Evolutionary conservation across 2,329 filamentous ascomycete species (phyloP), one percentile per base, ranked within the genome.

Genomic region (Fonsecaea monophora): DNA sequence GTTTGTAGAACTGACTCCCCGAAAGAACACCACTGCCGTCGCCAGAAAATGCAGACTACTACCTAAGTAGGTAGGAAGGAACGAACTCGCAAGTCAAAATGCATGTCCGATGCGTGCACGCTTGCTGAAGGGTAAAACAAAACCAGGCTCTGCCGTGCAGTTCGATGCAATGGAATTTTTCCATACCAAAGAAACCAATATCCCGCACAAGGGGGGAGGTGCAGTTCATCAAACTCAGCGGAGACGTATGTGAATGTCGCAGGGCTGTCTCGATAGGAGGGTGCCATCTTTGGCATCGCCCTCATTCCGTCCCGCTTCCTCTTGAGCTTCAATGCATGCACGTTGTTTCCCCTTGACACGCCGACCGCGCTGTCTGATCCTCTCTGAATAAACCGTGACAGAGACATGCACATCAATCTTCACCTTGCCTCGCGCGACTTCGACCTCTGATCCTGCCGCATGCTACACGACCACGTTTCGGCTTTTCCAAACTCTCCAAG

Each of bases 401-500:
- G 48, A 48, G 34, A 64, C 65, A 13, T 56, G 48, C 34, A 67
- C 65, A 21, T 61, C 60, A 38, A 67, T 18, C n/a, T n/a, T 15
- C 9, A 57, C 8, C 21, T 32, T 57, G 4, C 35, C n/a, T n/a
- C n/a, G n/a, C n/a, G n/a, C n/a, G n/a, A n/a, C n/a, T n/a, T n/a
- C n/a, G n/a, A n/a, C n/a, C n/a, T n/a, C n/a, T n/a, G n/a, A 10
- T 50, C 8, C 21, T 50, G 45, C 45, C 57, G 53, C 38, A 21
- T 50, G 15, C 69, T 71, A 86, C 59, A 91, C 87, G 60, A 92
- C 85, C 76, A 97, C 88, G 0, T 91, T 92, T 66, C 92, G 86
- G 74, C 85, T 85, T 69, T 84, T 85, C 94, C 94, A 97, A 0
- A 92, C 91, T 77, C 90, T 90, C 94, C 93, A 97, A 6, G 93